Evolutionary conservation across 805 yeast species (phyloP).

Genomic region (Candida caryicola): DNA sequence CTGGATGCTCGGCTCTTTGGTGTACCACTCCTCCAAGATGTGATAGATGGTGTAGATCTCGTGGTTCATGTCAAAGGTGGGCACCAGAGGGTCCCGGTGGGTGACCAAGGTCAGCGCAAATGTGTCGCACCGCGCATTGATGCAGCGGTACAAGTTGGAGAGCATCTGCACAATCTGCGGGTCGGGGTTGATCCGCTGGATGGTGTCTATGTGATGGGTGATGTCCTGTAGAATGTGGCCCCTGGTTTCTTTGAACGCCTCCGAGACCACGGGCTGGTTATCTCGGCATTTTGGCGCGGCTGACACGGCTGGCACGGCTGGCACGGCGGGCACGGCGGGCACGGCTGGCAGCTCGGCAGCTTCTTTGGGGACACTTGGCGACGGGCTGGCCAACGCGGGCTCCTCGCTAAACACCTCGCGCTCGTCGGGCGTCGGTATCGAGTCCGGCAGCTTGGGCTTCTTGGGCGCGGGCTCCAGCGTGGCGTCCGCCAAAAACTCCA

Average conservation of each 20-base stretch:
- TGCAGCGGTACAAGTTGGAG: conserved; percentile 1
- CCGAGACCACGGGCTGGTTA: not conserved
- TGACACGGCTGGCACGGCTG: too few relatives aligned
- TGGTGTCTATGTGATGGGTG: not conserved
- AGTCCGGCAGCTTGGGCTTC: conserved; percentile 6
- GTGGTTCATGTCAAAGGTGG: conserved; percentile 12
- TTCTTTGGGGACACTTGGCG: not conserved
- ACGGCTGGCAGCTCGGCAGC: too few relatives aligned
- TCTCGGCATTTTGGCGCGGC: too few relatives aligned
- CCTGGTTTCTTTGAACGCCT: not conserved
- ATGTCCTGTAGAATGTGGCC: not conserved
- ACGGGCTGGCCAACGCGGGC: not conserved
- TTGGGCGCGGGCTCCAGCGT: conserved; percentile 3
- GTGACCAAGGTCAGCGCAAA: conserved; percentile 4
- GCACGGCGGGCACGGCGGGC: too few relatives aligned
- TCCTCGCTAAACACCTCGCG: not conserved
- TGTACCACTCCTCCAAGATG: conserved; percentile 14
- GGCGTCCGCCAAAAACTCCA: conserved; percentile 9
- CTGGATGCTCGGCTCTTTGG: conserved; percentile 9
- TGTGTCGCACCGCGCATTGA: conserved; percentile 3
- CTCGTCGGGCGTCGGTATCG: not conserved
- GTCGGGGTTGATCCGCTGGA: not conserved
- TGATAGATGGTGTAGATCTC: conserved; percentile 12
- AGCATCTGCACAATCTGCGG: conserved; percentile 4
- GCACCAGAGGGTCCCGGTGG: not conserved